phyloP scores from a whole-genome alignment of 2,329 filamentous ascomycete species.

The Cercospora canescens region DNA sequence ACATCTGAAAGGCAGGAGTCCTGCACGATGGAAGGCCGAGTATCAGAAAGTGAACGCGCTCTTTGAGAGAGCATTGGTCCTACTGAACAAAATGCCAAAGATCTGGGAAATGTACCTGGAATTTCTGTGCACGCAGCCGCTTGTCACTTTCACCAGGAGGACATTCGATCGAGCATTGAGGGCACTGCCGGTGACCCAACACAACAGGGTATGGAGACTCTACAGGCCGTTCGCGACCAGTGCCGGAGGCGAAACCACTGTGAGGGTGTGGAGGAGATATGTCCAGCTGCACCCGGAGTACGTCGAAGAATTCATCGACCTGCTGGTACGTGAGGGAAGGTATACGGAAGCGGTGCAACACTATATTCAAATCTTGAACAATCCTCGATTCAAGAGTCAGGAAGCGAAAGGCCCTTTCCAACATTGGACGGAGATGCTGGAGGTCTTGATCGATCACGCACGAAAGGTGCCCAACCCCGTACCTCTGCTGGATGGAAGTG shows the following conservation, averaged over 20 bases:
- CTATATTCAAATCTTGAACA: slow-evolving; percentile 91
- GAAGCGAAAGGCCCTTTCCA: slow-evolving; percentile 94
- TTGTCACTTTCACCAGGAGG: slow-evolving; percentile 80
- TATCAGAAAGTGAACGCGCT: slow-evolving; percentile 92
- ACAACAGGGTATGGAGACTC: slow-evolving; percentile 90
- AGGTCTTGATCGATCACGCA: slow-evolving; percentile 87
- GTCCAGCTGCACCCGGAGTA: slow-evolving; percentile 97
- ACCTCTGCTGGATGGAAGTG: slow-evolving; percentile 74
- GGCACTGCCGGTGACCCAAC: slow-evolving; percentile 89
- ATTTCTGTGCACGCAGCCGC: slow-evolving; percentile 88
- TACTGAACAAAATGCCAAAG: slow-evolving; percentile 97
- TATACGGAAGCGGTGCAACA: slow-evolving; percentile 90
- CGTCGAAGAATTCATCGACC: slow-evolving; percentile 89
- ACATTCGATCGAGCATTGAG: slow-evolving; percentile 91
- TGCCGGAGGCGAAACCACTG: slow-evolving; percentile 82
- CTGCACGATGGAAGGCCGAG: slow-evolving; percentile 74
- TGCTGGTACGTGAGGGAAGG: slow-evolving; percentile 75
- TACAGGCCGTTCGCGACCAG: slow-evolving; percentile 91
- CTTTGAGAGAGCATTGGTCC: slow-evolving; percentile 86
- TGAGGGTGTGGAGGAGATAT: slow-evolving; percentile 92
- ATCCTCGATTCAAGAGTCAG: slow-evolving; percentile 86
- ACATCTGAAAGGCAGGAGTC: slow-evolving; percentile 68
- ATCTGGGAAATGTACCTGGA: slow-evolving; percentile 98
- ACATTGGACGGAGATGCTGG: slow-evolving; percentile 97
- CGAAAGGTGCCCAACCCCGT: slow-evolving; percentile 61